A percentile compares a stretch with the other conserved stretches of the same genome.
Conservation (phyloP, 805 yeast species). For the Saccharomyces jurei region DNA sequence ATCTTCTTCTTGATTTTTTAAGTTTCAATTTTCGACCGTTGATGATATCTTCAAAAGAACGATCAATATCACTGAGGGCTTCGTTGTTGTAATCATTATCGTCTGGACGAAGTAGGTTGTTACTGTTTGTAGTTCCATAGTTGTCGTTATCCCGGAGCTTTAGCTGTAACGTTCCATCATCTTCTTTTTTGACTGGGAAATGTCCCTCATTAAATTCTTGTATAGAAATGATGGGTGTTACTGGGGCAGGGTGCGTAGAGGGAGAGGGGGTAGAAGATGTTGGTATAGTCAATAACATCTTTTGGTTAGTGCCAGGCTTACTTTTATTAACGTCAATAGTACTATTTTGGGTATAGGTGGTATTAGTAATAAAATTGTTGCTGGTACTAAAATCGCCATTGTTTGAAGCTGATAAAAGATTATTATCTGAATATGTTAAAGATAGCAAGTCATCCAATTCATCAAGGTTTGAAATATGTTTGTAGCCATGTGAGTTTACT, state of each 20-base stretch:
- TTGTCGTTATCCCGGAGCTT: background rate
- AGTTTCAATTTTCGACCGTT: slow-evolving; percentile 21
- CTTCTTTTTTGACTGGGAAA: slow-evolving; percentile 7
- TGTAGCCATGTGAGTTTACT: slow-evolving; percentile 20
- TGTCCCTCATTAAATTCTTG: slow-evolving; percentile 17
- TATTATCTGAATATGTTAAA: slow-evolving; percentile 3
- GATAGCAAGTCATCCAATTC: slow-evolving; percentile 18
- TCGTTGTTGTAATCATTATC: slow-evolving; percentile 1
- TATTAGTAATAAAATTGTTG: background rate
- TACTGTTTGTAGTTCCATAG: slow-evolving; percentile 1
- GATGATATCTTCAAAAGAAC: slow-evolving; percentile 19
- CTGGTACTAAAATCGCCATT: background rate
- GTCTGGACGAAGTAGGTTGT: background rate
- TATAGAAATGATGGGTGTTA: slow-evolving; percentile 9
- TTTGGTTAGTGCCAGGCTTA: background rate
- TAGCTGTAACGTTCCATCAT: slow-evolving; percentile 1
- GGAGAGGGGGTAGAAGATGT: background rate
- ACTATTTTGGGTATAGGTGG: background rate
- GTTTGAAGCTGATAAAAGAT: slow-evolving; percentile 3
- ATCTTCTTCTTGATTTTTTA: slow-evolving; percentile 9
- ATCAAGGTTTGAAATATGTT: slow-evolving; percentile 17
- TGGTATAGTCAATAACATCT: background rate
- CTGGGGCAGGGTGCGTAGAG: background rate
- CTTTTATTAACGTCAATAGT: background rate
- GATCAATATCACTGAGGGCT: slow-evolving; percentile 7